These are phyloP conservation scores for Hibiscus syriacus DNA, from an alignment of 345 rosid genomes.

Conservation along the genomic window DNA sequence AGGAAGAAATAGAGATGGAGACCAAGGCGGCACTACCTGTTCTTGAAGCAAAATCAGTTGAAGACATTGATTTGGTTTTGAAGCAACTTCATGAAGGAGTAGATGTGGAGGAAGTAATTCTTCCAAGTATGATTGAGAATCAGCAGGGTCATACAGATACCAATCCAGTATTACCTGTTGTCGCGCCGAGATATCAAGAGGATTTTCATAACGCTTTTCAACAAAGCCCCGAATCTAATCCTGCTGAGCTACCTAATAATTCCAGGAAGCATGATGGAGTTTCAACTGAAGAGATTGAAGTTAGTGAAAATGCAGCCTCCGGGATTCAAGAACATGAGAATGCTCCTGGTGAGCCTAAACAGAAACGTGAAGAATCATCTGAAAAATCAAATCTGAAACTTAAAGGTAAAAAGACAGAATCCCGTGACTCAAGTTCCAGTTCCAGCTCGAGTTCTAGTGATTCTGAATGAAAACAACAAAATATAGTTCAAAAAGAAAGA, in stretches of 20 bases:
- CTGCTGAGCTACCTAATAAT: constrained; percentile 3
- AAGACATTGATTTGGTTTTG: constrained; percentile 32
- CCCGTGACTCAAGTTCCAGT: neutral
- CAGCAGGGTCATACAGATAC: constrained; percentile 17
- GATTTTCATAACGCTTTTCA: constrained; percentile 26
- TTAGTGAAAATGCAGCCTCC: constrained; percentile 10
- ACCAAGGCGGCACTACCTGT: constrained; percentile 17
- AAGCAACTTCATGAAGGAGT: constrained; percentile 53
- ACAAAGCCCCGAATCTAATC: constrained; percentile 26
- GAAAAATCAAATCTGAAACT: constrained; percentile 1
- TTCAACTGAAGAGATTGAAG: constrained; percentile 23
- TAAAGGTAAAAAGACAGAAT: constrained; percentile 2
- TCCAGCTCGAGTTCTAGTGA: constrained; percentile 5
- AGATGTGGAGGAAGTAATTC: constrained; percentile 43
- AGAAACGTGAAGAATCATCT: neutral
- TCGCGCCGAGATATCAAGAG: constrained; percentile 38
- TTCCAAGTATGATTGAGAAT: constrained; percentile 16
- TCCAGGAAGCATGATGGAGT: constrained; percentile 16
- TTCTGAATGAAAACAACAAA: neutral
- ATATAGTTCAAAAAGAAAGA: too few species aligned
- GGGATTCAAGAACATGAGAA: neutral
- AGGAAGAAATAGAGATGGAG: constrained; percentile 18
- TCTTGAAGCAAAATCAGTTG: neutral
- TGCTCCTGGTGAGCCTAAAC: neutral
- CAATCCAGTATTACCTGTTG: constrained; percentile 23